A percentile compares a stretch with the other conserved stretches of the same genome.
Conservation (phyloP, 441 rosid species). For the Aquilaria agallochum region DNA sequence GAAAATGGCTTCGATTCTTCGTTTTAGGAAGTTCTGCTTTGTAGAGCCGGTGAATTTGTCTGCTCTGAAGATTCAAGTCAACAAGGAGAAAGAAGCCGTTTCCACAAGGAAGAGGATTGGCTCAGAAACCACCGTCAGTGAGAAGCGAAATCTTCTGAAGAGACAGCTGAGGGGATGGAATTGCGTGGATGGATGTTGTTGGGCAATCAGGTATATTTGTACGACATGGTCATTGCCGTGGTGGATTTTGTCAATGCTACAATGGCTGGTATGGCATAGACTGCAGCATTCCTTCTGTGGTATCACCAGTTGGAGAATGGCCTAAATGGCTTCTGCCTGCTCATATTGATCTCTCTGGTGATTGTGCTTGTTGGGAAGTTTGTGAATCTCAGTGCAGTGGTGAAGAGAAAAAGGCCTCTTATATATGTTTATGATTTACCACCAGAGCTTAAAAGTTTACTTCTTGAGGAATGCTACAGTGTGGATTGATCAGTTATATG, state of each 20-base stretch:
- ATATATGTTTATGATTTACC: conserved; percentile 94
- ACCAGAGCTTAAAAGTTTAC: conserved; percentile 83
- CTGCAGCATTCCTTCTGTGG: conserved; percentile 83
- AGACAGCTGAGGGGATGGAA: conserved; percentile 29
- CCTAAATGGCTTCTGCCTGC: conserved; percentile 96
- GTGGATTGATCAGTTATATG: conserved; percentile 91
- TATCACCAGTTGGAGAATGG: conserved; percentile 75
- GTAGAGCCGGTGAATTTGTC: conserved; percentile 24
- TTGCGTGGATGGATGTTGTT: conserved; percentile 42
- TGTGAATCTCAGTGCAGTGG: conserved; percentile 52
- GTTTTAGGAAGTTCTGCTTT: conserved; percentile 40
- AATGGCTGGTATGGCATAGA: conserved; percentile 93
- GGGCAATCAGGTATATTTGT: conserved; percentile 53
- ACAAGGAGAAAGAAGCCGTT: conserved; percentile 22
- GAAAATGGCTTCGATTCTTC: conserved; percentile 35
- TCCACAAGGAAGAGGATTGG: conserved; percentile 7
- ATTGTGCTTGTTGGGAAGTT: conserved; percentile 31
- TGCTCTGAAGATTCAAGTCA: conserved; percentile 12
- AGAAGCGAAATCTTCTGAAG: conserved; percentile 16
- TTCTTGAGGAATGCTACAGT: conserved; percentile 84
- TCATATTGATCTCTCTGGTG: conserved; percentile 61
- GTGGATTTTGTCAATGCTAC: conserved; percentile 95
- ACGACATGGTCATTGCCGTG: conserved; percentile 83
- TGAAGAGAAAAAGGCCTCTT: conserved; percentile 84
- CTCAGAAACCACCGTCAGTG: conserved; percentile 11